A percentile compares a stretch with the other conserved stretches of the same genome.
Conservation (phyloP, 257 asterid species). For the Ligustrum vulgare region DNA sequence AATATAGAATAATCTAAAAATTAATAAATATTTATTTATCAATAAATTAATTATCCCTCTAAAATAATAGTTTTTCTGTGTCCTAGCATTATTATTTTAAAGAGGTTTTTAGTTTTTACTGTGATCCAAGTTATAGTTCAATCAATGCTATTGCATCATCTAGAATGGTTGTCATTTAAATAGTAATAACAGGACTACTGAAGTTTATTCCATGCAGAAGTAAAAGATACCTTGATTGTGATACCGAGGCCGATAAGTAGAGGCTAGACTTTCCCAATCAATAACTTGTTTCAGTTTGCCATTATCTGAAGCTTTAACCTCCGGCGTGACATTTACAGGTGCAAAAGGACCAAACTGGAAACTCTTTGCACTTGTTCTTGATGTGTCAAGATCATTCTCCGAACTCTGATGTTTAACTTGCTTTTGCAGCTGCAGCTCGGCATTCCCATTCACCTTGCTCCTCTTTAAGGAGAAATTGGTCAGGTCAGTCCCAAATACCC, state of each 20-base stretch:
- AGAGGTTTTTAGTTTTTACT: no score
- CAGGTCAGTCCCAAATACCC: slow-evolving; percentile 83
- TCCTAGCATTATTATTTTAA: no score
- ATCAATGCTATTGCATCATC: neutral
- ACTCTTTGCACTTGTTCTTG: slow-evolving; percentile 38
- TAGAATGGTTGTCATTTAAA: neutral
- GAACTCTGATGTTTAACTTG: slow-evolving; percentile 57
- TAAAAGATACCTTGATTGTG: slow-evolving; percentile 76
- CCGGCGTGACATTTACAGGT: slow-evolving; percentile 59
- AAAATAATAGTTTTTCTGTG: no score
- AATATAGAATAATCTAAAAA: no score
- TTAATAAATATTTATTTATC: no score
- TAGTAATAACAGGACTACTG: neutral
- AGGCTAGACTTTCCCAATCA: slow-evolving; percentile 78
- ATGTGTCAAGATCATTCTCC: slow-evolving; percentile 46
- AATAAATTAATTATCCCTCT: no score
- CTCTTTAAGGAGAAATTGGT: slow-evolving; percentile 64
- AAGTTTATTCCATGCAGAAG: neutral
- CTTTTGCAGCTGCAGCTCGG: slow-evolving; percentile 36
- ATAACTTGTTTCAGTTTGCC: slow-evolving; percentile 40
- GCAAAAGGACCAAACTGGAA: slow-evolving; percentile 96
- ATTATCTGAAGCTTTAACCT: slow-evolving; percentile 46
- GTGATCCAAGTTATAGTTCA: neutral
- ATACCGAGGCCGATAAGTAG: slow-evolving; percentile 77
- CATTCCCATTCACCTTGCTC: slow-evolving; percentile 44